phyloP scores from a whole-genome alignment of 2,329 filamentous ascomycete genomes.

The Coniosporium tulheliwenetii region DNA sequence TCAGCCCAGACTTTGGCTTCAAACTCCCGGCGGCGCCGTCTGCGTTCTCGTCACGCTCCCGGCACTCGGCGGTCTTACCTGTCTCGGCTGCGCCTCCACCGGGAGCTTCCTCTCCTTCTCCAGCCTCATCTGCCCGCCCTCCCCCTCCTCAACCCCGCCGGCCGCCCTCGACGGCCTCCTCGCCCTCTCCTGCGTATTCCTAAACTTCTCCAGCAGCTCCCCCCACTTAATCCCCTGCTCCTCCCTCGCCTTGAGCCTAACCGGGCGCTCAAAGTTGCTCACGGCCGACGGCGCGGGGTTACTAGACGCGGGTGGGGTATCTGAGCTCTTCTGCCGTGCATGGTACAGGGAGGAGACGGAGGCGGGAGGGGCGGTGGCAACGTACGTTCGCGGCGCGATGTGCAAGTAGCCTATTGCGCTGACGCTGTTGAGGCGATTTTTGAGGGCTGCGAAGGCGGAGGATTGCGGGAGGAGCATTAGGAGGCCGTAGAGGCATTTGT shows the following conservation, averaged over 20 bases:
- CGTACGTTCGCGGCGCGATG: conserved; percentile 63
- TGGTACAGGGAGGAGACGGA: conserved; percentile 16
- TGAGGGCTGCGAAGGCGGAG: conserved; percentile 88
- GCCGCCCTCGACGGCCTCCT: conserved; percentile 47
- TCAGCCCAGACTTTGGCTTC: conserved; percentile 23
- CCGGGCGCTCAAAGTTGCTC: conserved; percentile 37
- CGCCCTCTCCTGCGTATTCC: conserved; percentile 73
- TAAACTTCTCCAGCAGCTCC: conserved; percentile 90
- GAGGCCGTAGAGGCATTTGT: conserved; percentile 94
- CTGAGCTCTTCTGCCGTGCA: conserved; percentile 26
- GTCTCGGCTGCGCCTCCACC: conserved; percentile 11
- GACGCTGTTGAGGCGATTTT: conserved; percentile 92
- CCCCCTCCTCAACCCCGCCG: conserved; percentile 17
- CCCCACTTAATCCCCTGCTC: conserved; percentile 80
- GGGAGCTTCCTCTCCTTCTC: conserved; percentile 1
- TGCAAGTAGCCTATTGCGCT: conserved; percentile 94
- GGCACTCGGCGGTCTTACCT: conserved; percentile 2
- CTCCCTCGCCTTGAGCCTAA: conserved; percentile 65
- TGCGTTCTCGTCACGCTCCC: neutral
- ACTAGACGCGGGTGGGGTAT: conserved; percentile 17
- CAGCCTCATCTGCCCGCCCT: conserved; percentile 9
- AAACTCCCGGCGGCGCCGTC: conserved; percentile 5
- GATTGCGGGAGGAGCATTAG: conserved; percentile 98
- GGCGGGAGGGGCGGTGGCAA: conserved; percentile 17
- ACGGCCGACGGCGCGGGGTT: conserved; percentile 15